Base-by-base conservation (phyloP, 768 basidiomycete species). In the Kwoniella shandongensis region DNA sequence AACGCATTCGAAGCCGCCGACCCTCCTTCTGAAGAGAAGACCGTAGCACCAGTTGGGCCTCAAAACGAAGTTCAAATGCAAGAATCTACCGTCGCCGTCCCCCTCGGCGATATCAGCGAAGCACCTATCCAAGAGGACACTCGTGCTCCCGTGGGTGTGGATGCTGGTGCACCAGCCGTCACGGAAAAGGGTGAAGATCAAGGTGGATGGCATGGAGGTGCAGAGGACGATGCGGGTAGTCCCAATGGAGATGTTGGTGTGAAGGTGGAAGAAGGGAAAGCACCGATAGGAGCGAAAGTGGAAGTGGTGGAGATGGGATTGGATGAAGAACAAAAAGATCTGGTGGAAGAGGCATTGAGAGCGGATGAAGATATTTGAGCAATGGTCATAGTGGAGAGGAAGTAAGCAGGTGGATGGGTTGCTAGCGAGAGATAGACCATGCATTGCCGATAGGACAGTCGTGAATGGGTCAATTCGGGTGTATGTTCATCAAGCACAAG, bases 181-280 rank as follows among this genome's bases (percentile, higher is more conserved):
- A 76, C 75, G 13, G 68, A 56, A 35, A 55, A 32, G 12, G 65
- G 51, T 18, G 69, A 66, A 39, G 72, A 71, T 46, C 71, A 61
- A n/a, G 71, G 72, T 11, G 72, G 74, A 51, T 76, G 75, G 75
- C 72, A 76, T 32, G 75, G 75, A 26, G 75, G 70, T 42, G 73
- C 73, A 0, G 75, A 76, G 52, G 75, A 72, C 49, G 62, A 60
- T 29, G 47, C 51, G 42, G 57, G 50, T 25, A 35, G 54, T 49
- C 47, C 60, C 11, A 18, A 54, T 25, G 53, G 50, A 12, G 51
- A 51, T 32, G 15, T 27, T 3, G 46, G 45, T 1, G 55, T 32
- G 1, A 38, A 57, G 30, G 39, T 18, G 4, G 51, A 48, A 25
- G 59, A 45, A 27, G 57, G 42, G n/a, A 27, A 56, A 36, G 51